These are phyloP conservation scores for Scleroderma citrinum DNA, from an alignment of 768 basidiomycete species.

Conservation along the genomic window DNA sequence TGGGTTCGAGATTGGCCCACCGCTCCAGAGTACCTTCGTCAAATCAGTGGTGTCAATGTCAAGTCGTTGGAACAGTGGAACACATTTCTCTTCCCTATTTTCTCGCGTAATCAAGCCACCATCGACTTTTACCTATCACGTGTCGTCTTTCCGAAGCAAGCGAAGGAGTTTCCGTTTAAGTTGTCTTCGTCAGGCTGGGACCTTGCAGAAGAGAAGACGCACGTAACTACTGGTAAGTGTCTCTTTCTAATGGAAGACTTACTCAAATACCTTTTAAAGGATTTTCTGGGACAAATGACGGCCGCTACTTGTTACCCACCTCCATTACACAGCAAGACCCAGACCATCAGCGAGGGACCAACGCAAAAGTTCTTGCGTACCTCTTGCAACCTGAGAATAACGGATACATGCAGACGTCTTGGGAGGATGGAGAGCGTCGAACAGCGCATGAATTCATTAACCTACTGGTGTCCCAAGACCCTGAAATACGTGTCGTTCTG, in stretches of 20 bases:
- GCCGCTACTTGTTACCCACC: conserved; percentile 32
- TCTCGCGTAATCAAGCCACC: conserved; percentile 23
- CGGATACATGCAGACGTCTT: conserved; percentile 12
- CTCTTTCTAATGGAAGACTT: neutral
- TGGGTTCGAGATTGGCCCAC: conserved; percentile 21
- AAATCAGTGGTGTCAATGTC: conserved; percentile 19
- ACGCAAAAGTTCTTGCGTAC: conserved; percentile 34
- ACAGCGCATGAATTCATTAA: conserved; percentile 18
- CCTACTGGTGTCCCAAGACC: conserved; percentile 28
- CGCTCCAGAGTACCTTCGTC: conserved; percentile 16
- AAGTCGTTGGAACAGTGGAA: conserved; percentile 25
- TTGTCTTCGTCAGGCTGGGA: conserved; percentile 34
- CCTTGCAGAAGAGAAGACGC: conserved; percentile 25
- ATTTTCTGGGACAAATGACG: conserved; percentile 38
- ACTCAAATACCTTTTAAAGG: conserved; percentile 9
- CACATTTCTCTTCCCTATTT: conserved; percentile 18
- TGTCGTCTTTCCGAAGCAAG: conserved; percentile 34
- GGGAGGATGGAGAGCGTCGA: conserved; percentile 10
- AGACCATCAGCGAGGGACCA: conserved; percentile 34
- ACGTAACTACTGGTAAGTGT: conserved; percentile 12
- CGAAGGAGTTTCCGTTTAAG: conserved; percentile 32
- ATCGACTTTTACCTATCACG: conserved; percentile 34
- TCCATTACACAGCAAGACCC: conserved; percentile 28
- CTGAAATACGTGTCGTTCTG: conserved; percentile 42
- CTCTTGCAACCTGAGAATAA: conserved; percentile 22